Evolutionary conservation across 768 basidiomycete species (phyloP).

Genomic region (Russula sp.): DNA sequence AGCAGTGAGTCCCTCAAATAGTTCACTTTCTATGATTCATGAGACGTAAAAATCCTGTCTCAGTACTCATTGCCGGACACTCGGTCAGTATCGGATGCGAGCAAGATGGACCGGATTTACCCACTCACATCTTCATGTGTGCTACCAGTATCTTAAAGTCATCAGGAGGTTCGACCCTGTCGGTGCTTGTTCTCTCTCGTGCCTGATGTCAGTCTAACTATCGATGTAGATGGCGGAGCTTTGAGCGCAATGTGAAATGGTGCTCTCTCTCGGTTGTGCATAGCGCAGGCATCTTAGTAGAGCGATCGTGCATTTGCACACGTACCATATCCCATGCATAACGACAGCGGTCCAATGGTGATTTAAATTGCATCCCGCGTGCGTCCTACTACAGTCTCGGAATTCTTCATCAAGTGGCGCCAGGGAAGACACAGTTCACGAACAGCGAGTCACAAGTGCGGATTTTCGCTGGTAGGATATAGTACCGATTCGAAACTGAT

Average conservation of each 20-base stretch:
- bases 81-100: background rate
- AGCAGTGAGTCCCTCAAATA: background rate
- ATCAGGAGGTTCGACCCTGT: background rate
- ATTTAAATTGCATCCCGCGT: too few relatives aligned
- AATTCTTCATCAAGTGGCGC: too few relatives aligned
- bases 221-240: background rate
- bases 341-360: too few relatives aligned
- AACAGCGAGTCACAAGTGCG: too few relatives aligned
- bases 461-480: too few relatives aligned
- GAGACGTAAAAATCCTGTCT: background rate
- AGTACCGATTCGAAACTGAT: too few relatives aligned
- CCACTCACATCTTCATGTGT: background rate
- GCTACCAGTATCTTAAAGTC: background rate
- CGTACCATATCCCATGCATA: background rate
- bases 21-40: background rate
- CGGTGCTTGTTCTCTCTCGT: background rate
- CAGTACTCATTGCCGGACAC: too few relatives aligned
- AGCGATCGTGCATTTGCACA: background rate
- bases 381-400: too few relatives aligned
- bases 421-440: too few relatives aligned
- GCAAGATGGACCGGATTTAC: background rate
- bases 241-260: background rate
- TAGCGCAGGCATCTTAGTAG: too few relatives aligned
- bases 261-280: background rate
- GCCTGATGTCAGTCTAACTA: background rate